Base-by-base conservation (phyloP, 2,329 filamentous ascomycete genomes). In the Hyphodiscus sp. region DNA sequence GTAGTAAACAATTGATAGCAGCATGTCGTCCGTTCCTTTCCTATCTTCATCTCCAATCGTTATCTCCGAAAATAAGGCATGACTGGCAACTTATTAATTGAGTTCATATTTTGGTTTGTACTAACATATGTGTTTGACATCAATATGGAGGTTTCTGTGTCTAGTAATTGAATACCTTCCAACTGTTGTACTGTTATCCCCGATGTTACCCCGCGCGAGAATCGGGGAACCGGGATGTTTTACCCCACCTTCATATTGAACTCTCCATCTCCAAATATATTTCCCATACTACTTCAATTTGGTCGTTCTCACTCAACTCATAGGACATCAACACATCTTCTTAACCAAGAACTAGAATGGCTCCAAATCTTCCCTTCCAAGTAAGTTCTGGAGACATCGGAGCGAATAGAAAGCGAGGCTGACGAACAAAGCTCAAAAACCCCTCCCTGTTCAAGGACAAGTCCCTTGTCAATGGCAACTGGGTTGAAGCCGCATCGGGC, bases 401-500 rank as follows among this genome's bases (percentile, higher is more conserved):
- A 18, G 23, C 19, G 19, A 26, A 41, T 10, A 38, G 10, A 11
- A 38, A n/a, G 5, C 47, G 29, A 44, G 11, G n/a, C 49, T 58
- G 44, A 59, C 30, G 23, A 11, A 15, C 16, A n/a, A 44, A 80
- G 73, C 71, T 82, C 57, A 78, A 78, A 64, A 75, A 78, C 55
- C 71, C 76, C 11, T 73, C 76, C 20, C 63, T 82, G n/a, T 76
- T 82, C 63, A 74, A 74, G 49, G 75, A 78, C 51, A 67, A 78
- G 55, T 78, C 76, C 1, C 76, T 78, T 54, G 72, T 82, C 41
- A 67, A 76, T 53, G 78, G 78, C n/a, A 61, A 78, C 61, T 82
- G 78, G 77, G 69, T 77, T 41, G 76, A 77, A 58, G 71, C 78
- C 2, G 78, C 77, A 62, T 80, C 78, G 2, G 76, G 77, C 51